Evolutionary conservation across 306 rosid species (phyloP).

Genomic region (Castanospermum australe): DNA sequence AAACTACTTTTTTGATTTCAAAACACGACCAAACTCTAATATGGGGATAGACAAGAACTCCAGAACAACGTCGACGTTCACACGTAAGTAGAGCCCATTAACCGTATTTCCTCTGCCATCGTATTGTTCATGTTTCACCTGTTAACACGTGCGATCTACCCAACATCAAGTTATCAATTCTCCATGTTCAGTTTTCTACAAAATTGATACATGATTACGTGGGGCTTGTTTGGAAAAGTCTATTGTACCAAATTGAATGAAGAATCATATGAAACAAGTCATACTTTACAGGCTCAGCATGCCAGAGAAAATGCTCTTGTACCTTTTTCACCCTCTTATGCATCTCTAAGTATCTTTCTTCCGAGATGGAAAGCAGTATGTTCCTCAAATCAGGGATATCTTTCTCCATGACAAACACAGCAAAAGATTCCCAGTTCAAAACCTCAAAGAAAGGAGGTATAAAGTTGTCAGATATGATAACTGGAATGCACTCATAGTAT

Average conservation of each 20-base stretch:
- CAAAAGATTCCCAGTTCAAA: slow-evolving; percentile 89
- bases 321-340: slow-evolving; percentile 76
- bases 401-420: slow-evolving; percentile 74
- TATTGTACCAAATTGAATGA: slow-evolving; percentile 86
- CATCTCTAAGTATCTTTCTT: slow-evolving; percentile 68
- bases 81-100: background rate
- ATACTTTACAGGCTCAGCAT: slow-evolving; percentile 73
- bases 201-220: slow-evolving; percentile 24
- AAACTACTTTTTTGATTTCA: background rate
- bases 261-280: slow-evolving; percentile 93
- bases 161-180: slow-evolving; percentile 8
- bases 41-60: background rate
- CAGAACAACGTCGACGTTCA: background rate
- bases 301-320: slow-evolving; percentile 93
- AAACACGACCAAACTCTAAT: background rate
- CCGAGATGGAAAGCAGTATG: slow-evolving; percentile 70
- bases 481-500: slow-evolving; percentile 80
- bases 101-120: background rate
- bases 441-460: slow-evolving; percentile 89
- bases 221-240: slow-evolving; percentile 47
- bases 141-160: background rate
- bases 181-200: slow-evolving; percentile 31
- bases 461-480: slow-evolving; percentile 90
- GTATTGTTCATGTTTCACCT: slow-evolving; percentile 4
- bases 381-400: slow-evolving; percentile 79